These are phyloP conservation scores for Yarrowia phangngaensis DNA, from an alignment of 805 yeast species.

Conservation along the genomic window DNA sequence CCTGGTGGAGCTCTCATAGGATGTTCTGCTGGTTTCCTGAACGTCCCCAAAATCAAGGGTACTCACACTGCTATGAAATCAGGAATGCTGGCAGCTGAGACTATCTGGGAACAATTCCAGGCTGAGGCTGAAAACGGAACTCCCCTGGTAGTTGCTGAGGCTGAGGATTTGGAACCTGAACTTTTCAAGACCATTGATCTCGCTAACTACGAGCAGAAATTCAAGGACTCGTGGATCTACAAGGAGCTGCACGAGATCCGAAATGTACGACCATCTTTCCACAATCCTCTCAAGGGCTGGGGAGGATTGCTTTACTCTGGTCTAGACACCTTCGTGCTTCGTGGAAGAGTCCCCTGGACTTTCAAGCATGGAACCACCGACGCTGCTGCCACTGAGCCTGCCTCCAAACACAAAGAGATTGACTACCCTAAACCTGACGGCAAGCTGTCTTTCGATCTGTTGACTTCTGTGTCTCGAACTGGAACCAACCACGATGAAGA, in stretches of 20 bases:
- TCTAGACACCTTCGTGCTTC: conserved; percentile 67
- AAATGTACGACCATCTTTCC: conserved; percentile 89
- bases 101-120: conserved; percentile 53
- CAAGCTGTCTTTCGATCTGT: conserved; percentile 80
- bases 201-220: conserved; percentile 56
- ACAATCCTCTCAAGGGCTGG: conserved; percentile 63
- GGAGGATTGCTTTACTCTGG: conserved; percentile 88
- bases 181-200: conserved; percentile 36
- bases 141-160: conserved; percentile 39
- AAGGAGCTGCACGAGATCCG: conserved; percentile 81
- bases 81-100: conserved; percentile 92
- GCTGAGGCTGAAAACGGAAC: conserved; percentile 37
- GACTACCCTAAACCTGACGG: conserved; percentile 96
- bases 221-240: conserved; percentile 77
- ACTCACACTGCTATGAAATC: conserved; percentile 96
- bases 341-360: conserved; percentile 87
- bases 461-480: conserved; percentile 93
- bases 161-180: conserved; percentile 40
- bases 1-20: conserved; percentile 98
- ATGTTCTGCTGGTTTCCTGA: conserved; percentile 93
- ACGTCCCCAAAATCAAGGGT: conserved; percentile 96
- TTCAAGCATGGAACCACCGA: conserved; percentile 67
- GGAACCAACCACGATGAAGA: conserved; percentile 96
- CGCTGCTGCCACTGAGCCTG: conserved; percentile 64
- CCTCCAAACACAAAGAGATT: conserved; percentile 62